phyloP scores from a whole-genome alignment of 495 filamentous ascomycete genomes.

The Neurospora sp. region DNA sequence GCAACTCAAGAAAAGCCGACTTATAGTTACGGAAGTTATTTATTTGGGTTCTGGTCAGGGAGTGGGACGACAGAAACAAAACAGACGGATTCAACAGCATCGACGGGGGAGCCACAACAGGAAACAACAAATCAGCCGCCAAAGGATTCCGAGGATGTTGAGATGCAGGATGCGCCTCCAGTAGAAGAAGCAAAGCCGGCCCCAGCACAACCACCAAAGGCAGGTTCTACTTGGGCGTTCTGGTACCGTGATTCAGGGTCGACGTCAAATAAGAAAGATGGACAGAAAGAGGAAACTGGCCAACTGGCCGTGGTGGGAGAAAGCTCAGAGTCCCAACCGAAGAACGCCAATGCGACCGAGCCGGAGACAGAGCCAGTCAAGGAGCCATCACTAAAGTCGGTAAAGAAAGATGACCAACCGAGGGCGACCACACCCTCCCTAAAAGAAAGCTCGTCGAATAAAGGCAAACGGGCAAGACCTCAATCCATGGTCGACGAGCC shows the following conservation, averaged over 20 bases:
- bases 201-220: conserved; percentile 24
- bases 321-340: conserved; percentile 51
- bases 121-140: conserved; percentile 8
- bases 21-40: conserved; percentile 28
- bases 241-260: conserved; percentile 59
- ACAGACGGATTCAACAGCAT: background rate
- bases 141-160: conserved; percentile 24
- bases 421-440: conserved; percentile 13
- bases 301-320: conserved; percentile 63
- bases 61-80: background rate
- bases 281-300: conserved; percentile 37
- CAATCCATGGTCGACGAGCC: conserved; percentile 37
- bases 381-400: conserved; percentile 21
- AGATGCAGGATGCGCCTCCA: conserved; percentile 30
- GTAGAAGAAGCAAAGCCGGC: conserved; percentile 2
- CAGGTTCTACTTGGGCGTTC: conserved; percentile 73
- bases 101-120: conserved; percentile 7
- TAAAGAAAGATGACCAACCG: conserved; percentile 16
- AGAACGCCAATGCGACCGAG: conserved; percentile 46
- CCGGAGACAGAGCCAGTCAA: conserved; percentile 32
- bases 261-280: conserved; percentile 24
- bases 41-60: conserved; percentile 42
- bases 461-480: conserved; percentile 39
- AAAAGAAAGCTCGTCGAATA: conserved; percentile 25
- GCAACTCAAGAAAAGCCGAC: conserved; percentile 4